Evolutionary conservation across 2,329 filamentous ascomycete genomes (phyloP), one percentile per base, ranked within the genome.

Genomic region (Lachnellula suecica): DNA sequence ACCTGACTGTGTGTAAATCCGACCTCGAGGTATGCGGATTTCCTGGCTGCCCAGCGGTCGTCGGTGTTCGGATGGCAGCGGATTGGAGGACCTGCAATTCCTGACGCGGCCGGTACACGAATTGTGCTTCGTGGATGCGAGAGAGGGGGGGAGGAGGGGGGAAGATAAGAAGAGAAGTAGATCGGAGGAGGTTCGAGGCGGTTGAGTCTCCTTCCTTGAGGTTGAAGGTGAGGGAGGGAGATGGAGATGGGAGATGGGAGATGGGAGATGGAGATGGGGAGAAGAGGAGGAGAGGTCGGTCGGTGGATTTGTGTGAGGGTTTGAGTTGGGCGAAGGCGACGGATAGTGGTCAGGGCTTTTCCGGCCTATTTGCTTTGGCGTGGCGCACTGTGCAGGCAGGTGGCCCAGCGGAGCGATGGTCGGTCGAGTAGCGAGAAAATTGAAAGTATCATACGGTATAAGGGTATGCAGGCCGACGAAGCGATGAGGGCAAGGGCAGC

Each of bases 1-100:
- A 47, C 44, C 44, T 47, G 44, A 47, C 34, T 47, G 44, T 25
- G 29, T 37, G 19, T n/a, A n/a, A 27, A 47, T 47, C 31, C 44
- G 44, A 38, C 29, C 31, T 25, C 22, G 20, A 38, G 23, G 24
- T n/a, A 11, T 13, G 19, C 6, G 34, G 11, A 31, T 45, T 19
- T 47, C n/a, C 25, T 29, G 43, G 43, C 31, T 29, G 24, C 43
- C 24, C 43, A 23, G 34, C 25, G 11, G 19, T 22, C 13, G 29
- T 47, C 4, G 31, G 44, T 29, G 24, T 13, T 27, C 43, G 43
- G 43, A 20, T 24, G n/a, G 43, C 4, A 24, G n/a, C 17, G 17
- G 43, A 43, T 15, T 11, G n/a, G 40, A 23, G 15, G 4, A 42
- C 11, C 38, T 42, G 38, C 17, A 23, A 24, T 24, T 25, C 31